These are phyloP conservation scores for Lippia alba DNA, from an alignment of 305 asterid genomes.

Conservation along the genomic window DNA sequence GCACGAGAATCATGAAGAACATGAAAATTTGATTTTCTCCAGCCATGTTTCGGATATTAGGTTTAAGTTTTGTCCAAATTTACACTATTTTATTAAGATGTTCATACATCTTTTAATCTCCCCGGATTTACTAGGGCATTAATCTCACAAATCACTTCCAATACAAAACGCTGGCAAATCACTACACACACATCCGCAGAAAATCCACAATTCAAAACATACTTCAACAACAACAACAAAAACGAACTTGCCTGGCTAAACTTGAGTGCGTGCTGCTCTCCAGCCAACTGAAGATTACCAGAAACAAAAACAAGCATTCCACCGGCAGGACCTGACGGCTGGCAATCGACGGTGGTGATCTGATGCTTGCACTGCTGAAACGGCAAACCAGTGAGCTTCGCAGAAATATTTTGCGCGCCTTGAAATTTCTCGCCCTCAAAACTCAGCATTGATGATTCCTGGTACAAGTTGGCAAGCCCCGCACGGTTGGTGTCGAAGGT, in stretches of 20 bases:
- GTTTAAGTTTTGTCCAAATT: not conserved
- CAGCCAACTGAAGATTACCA: constrained; percentile 48
- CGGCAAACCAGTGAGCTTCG: constrained; percentile 51
- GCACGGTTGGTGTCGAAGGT: constrained; percentile 52
- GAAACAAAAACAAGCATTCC: constrained; percentile 54
- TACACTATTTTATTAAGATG: not conserved
- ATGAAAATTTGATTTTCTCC: not conserved
- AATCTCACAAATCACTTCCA: not conserved
- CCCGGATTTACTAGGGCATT: not conserved
- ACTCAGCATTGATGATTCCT: constrained; percentile 49
- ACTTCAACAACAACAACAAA: not conserved
- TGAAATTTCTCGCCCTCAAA: constrained; percentile 56
- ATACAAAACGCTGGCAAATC: too few species aligned
- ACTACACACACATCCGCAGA: not conserved
- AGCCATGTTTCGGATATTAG: constrained; percentile 7
- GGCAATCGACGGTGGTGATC: constrained; percentile 55
- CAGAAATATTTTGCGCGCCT: constrained; percentile 45
- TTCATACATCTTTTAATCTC: not conserved
- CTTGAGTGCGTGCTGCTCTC: constrained; percentile 51
- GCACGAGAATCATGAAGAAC: not conserved
- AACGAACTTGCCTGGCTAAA: constrained; percentile 44
- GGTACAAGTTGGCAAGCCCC: constrained; percentile 50
- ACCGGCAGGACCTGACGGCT: constrained; percentile 50
- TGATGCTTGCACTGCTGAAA: constrained; percentile 64
- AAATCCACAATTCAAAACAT: not conserved